Evolutionary conservation across 208 protist genomes (phyloP), one percentile per base, ranked within the genome.

Genomic region (Naegleria lovaniensis): DNA sequence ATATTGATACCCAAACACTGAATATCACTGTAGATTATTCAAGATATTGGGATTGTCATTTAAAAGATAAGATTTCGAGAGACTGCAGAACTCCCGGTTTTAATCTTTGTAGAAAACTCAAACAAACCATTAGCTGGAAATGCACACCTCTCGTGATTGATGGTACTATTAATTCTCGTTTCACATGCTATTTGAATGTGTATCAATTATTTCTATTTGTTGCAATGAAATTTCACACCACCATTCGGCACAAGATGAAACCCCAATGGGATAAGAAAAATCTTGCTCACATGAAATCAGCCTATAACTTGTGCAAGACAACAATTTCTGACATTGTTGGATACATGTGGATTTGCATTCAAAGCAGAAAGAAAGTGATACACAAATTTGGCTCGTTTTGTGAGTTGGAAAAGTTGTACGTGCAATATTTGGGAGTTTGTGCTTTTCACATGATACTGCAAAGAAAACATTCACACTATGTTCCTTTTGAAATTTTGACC

Each of bases 181-280:
- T 38, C 5, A 89, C 41, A n/a, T 38, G 7, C 29, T 67, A 29
- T 67, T 67, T 89, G 25, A 89, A 89, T 67, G 19, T 89, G 6
- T 89, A 67, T 29, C 85, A 89, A 89, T 11, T 89, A 3, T 67
- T 89, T 38, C 4, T 58, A 29, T 89, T 89, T 40, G 22, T 39
- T 67, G 41, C 48, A 0, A 89, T 89, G 85, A 89, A 89, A 89
- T 67, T 89, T 19, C 85, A 89, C 39, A 29, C 5, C n/a, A 55
- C 59, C 6, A 22, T 88, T 25, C 19, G 29, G 9, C n/a, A 79
- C 25, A 79, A 79, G 22, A 67, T 67, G 55, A 67, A 67, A 67
- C 11, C 19, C 3, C 22, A 15, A 67, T 29, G 22, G 11, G 3
- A 15, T 29, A 79, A 79, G 25, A 79, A 9, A 0, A 36, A 13